Base-by-base conservation (phyloP, 2,329 filamentous ascomycete species). In the Chaetomiaceae sp. region DNA sequence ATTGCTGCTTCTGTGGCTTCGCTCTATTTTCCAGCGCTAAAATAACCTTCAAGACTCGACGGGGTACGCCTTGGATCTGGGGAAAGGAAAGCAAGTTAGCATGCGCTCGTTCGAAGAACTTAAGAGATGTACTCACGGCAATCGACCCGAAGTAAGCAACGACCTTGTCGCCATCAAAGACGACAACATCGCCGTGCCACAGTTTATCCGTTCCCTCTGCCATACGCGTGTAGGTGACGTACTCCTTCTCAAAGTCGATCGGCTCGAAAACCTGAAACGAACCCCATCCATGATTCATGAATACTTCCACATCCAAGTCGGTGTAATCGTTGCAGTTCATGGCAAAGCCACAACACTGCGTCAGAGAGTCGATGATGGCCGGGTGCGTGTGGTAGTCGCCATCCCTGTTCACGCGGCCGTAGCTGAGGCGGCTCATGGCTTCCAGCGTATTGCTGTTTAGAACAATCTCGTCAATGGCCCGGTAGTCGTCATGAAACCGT, bases 211-310 rank as follows among this genome's bases (percentile, higher is more conserved):
- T 73, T 14, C 76, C 65, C 9, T 73, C 73, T 60, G 78, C 75
- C 77, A 82, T 81, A 37, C 73, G 72, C 51, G 80, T 75, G 65
- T 82, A 81, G 3, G 72, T 73, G 51, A 73, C 72, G 61, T 81
- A 81, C 1, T 67, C 68, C 65, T 76, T 77, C 14, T 65, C 64
- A 3, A 66, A 62, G 11, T 69, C 67, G 0, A 75, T 66, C 8
- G 69, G 72, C 58, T 78, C 75, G 2, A 72, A 69, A 51, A 80
- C 73, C 34, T 74, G 71, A 58, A 81, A 66, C 2, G 71, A 75
- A 18, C 74, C 74, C 80, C 80, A 83, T 23, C 79, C 79, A 58
- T 82, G 80, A 16, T 78, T 80, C 59, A 83, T 78, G 63, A 73
- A 82, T 40, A 81, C 76, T 54, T 76, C 71, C 40, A 77, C 72